Evolutionary conservation across 306 rosid species (phyloP).

Genomic region (Pterocarpus santalinus): DNA sequence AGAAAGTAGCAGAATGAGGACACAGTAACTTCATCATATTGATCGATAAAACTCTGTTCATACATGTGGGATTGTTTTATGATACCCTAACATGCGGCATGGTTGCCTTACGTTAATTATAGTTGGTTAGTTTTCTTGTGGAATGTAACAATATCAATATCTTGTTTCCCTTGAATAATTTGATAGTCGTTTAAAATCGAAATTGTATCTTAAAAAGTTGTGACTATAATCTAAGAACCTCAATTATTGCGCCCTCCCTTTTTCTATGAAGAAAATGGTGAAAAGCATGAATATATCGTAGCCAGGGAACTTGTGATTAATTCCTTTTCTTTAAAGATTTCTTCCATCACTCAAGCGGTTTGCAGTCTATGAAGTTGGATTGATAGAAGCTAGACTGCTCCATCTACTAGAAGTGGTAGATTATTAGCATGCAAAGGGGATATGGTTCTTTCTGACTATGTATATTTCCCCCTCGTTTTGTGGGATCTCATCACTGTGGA

Average conservation of each 20-base stretch:
- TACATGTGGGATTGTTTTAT: constrained; percentile 60
- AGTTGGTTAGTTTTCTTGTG: constrained; percentile 45
- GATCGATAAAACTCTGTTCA: constrained; percentile 48
- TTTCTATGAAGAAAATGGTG: background rate
- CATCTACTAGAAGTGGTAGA: no score
- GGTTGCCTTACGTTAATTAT: constrained; percentile 44
- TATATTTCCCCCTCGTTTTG: no score
- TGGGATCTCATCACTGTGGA: no score
- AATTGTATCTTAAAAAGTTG: background rate
- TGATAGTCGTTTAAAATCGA: constrained; percentile 21
- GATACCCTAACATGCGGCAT: constrained; percentile 39
- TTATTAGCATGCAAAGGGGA: no score
- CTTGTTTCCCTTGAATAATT: constrained; percentile 38
- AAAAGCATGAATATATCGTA: background rate
- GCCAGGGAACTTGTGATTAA: no score
- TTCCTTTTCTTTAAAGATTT: no score
- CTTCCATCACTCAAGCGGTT: no score
- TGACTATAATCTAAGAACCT: background rate
- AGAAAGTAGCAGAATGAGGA: constrained; percentile 92
- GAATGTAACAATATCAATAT: constrained; percentile 44
- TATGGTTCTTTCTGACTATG: no score
- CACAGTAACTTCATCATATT: constrained; percentile 53
- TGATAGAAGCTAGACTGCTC: no score
- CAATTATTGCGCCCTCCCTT: background rate
- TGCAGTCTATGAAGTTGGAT: no score